A percentile compares a stretch with the other conserved stretches of the same genome.
Evolutionary conservation across 768 basidiomycete species (phyloP).

Genomic region (Calocybe indica): DNA sequence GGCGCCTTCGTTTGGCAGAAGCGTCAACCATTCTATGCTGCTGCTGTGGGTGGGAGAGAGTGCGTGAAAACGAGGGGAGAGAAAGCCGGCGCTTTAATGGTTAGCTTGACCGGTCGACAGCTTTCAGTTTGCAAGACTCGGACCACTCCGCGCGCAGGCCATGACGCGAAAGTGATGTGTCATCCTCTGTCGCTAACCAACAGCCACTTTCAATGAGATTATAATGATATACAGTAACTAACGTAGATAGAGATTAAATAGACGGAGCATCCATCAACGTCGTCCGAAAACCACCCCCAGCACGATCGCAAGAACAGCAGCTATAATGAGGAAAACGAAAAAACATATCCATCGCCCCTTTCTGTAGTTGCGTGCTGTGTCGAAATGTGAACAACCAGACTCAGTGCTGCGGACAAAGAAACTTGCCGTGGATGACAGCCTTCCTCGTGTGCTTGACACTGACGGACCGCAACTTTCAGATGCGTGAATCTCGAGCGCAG

Average conservation of each 20-base stretch:
- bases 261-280: conserved; percentile 3
- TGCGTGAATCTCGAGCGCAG: neutral
- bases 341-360: conserved; percentile 88
- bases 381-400: conserved; percentile 1
- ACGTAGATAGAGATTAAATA: too few relatives aligned
- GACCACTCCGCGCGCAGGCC: too few relatives aligned
- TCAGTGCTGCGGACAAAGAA: conserved; percentile 3
- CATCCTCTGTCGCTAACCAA: neutral
- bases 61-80: too few relatives aligned
- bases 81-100: too few relatives aligned
- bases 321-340: conserved; percentile 47
- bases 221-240: neutral
- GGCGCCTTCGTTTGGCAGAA: conserved; percentile 34
- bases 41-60: conserved; percentile 1
- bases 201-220: neutral
- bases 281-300: conserved; percentile 39
- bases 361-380: conserved; percentile 55
- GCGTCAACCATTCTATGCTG: conserved; percentile 24
- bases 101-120: too few relatives aligned
- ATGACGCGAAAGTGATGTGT: neutral
- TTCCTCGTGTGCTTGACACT: conserved; percentile 59
- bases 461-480: neutral
- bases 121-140: too few relatives aligned
- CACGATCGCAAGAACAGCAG: conserved; percentile 53
- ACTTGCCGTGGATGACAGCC: conserved; percentile 53